Evolutionary conservation across 257 asterid species (phyloP).

Genomic region (Scutellaria barbata): DNA sequence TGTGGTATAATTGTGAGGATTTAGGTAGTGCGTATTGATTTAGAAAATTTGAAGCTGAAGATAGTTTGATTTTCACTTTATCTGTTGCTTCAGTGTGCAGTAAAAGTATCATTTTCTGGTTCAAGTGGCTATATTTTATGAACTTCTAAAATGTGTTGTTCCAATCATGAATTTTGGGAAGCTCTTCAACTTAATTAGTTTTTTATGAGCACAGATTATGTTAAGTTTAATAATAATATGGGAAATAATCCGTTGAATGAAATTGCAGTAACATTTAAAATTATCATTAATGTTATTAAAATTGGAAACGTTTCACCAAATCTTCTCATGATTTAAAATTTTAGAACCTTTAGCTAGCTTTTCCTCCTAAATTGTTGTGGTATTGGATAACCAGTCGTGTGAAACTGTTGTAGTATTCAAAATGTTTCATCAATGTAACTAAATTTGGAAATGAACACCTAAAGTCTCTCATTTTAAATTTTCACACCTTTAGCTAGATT

Average conservation of each 20-base stretch:
- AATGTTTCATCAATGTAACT: slow-evolving; percentile 8
- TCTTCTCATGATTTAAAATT: background rate
- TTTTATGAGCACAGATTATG: slow-evolving; percentile 21
- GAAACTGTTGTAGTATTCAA: slow-evolving; percentile 3
- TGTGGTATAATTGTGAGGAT: slow-evolving; percentile 17
- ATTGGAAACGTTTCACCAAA: slow-evolving; percentile 13
- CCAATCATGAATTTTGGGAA: slow-evolving; percentile 14
- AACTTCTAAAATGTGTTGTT: slow-evolving; percentile 14
- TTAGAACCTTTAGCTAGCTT: slow-evolving; percentile 17
- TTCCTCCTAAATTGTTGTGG: background rate
- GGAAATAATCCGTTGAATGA: background rate
- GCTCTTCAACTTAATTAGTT: slow-evolving; percentile 28
- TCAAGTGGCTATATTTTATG: slow-evolving; percentile 39
- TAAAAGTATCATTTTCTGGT: slow-evolving; percentile 53
- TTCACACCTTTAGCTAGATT: slow-evolving; percentile 6
- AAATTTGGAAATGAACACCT: slow-evolving; percentile 2
- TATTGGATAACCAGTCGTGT: background rate
- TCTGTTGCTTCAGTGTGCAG: slow-evolving; percentile 55
- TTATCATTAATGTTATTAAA: slow-evolving; percentile 4
- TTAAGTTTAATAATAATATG: background rate
- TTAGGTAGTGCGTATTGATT: slow-evolving; percentile 26
- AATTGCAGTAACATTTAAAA: background rate
- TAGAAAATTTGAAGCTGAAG: slow-evolving; percentile 40
- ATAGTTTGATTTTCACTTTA: slow-evolving; percentile 48
- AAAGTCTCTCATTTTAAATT: background rate